phyloP scores from a whole-genome alignment of 352 stramenopile genomes.

The Thalassiosira hispida region DNA sequence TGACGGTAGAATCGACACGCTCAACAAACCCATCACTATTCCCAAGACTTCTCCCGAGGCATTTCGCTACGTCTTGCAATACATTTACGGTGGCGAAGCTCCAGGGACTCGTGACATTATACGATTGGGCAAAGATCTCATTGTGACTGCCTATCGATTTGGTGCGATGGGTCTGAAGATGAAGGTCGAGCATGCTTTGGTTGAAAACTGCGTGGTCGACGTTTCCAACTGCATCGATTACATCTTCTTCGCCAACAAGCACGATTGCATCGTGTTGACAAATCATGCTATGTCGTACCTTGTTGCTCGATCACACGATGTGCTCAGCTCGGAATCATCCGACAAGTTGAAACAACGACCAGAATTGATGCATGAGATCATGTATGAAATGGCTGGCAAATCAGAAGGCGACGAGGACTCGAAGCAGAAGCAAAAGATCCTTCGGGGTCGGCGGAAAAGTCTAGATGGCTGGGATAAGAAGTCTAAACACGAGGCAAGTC shows the following conservation, averaged over 20 bases:
- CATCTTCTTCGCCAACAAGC: conserved; percentile 28
- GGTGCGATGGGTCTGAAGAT: conserved; percentile 26
- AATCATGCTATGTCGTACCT: conserved; percentile 38
- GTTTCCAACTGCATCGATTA: conserved; percentile 20
- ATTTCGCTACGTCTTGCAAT: conserved; percentile 16
- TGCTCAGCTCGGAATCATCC: conserved; percentile 5
- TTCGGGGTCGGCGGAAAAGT: too few relatives aligned
- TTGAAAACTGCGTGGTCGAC: conserved; percentile 8
- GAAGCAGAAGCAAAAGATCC: too few relatives aligned
- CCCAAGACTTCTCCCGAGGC: conserved; percentile 11
- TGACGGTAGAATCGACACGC: background rate
- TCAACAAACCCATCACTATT: conserved; percentile 6
- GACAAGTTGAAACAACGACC: conserved; percentile 22
- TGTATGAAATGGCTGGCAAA: conserved; percentile 9
- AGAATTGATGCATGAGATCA: conserved; percentile 25
- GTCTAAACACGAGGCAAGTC: too few relatives aligned
- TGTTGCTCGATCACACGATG: conserved; percentile 13
- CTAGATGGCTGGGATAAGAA: too few relatives aligned
- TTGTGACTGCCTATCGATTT: conserved; percentile 28
- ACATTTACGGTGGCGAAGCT: conserved; percentile 17
- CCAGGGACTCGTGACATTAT: background rate
- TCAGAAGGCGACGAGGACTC: background rate
- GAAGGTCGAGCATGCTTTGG: conserved; percentile 12
- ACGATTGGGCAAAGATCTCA: conserved; percentile 23
- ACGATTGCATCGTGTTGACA: conserved; percentile 22